These are phyloP conservation scores for Plasmodium adleri DNA, from an alignment of 169 alveolate genomes.

Conservation along the genomic window DNA sequence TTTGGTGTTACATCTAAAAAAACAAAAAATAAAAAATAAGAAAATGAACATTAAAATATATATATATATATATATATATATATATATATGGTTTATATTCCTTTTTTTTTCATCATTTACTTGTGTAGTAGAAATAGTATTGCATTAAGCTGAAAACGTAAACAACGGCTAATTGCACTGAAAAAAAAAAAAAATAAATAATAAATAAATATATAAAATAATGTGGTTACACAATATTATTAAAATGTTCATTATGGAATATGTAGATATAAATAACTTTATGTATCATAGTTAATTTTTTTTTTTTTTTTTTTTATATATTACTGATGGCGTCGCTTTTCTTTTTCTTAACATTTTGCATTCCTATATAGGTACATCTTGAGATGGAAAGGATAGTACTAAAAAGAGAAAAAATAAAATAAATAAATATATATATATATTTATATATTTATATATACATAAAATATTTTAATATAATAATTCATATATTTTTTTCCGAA, in stretches of 20 bases:
- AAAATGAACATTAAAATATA: background rate
- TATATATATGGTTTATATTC: background rate
- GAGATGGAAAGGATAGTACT: conserved; percentile 27
- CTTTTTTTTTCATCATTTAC: conserved; percentile 24
- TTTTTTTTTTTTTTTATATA: background rate
- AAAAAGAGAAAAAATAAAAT: background rate
- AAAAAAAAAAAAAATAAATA: background rate
- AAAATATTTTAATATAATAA: too few species aligned
- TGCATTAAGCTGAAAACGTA: conserved; percentile 10
- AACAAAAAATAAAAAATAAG: background rate
- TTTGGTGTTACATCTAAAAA: conserved; percentile 37
- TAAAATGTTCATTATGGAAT: background rate
- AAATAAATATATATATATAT: background rate
- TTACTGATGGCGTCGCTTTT: conserved; percentile 56
- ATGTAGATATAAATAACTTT: background rate
- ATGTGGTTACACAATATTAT: too few species aligned
- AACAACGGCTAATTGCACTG: conserved; percentile 34
- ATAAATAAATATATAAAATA: background rate
- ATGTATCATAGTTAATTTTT: too few species aligned
- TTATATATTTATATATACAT: background rate
- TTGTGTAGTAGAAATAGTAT: conserved; percentile 52
- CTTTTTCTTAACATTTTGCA: conserved; percentile 52
- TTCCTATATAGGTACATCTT: conserved; percentile 44
- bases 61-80: background rate
- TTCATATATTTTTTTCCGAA: background rate